Base-by-base conservation (phyloP, 305 asterid genomes). In the Plantago rigida region DNA sequence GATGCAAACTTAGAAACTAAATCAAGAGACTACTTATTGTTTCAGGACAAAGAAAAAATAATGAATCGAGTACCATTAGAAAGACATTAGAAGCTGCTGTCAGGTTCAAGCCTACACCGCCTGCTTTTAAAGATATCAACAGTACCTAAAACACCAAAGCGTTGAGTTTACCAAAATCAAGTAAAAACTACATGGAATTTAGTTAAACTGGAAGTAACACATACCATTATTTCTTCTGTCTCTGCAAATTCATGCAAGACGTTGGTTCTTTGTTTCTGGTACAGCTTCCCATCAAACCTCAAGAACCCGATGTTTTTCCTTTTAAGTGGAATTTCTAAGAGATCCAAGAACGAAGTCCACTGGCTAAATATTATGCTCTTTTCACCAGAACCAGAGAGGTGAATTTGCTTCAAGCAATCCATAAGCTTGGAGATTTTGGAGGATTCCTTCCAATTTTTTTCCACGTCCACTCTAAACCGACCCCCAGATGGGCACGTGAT, bases 51-150 rank as follows among this genome's bases (percentile, higher is more conserved):
- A 48, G 58, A 24, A 59, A 28, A 24, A 49, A 47, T 34, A 3
- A 59, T 47, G 24, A 12, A 14, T 39, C 3, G 0, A 51, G 39
- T 76, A 87, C 96, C 94, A 88, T 79, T 46, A 88, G 75, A 72
- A 83, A 88, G 47, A 88, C 94, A 75, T 82, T 85, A 19, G 94
- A 85, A 67, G 96, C 93, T 65, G 88, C 93, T 48, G 96, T 85
- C 47, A 85, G 65, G 75, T 88, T 88, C 87, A 88, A 78, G 68
- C 90, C 93, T 54, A 83, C 94, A 9, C 94, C 96, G 49, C 94
- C 93, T 13, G 90, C 81, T 80, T 75, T 83, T 17, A 88, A 83
- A 11, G 93, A 88, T 87, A 88, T 88, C 45, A 88, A 65, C 65
- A 88, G 54, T 41, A 85, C 84, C 94, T 87, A 62, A 36, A 70